phyloP scores from a whole-genome alignment of 2,329 filamentous ascomycete species.

The Sarocladium kiliense region DNA sequence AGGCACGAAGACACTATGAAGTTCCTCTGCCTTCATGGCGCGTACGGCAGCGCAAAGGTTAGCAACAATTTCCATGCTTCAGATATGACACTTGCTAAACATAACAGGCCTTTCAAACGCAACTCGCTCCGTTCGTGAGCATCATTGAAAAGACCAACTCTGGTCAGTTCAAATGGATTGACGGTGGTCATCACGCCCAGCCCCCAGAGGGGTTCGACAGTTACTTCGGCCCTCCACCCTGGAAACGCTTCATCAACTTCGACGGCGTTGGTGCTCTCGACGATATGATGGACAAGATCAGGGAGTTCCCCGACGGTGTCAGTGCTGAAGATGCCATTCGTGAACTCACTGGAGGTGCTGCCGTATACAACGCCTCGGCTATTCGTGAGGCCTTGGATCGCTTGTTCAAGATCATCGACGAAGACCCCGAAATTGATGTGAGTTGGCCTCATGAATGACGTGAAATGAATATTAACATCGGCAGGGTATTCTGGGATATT shows the following conservation, averaged over 20 bases:
- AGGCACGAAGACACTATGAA: constrained; percentile 41
- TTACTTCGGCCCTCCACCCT: constrained; percentile 49
- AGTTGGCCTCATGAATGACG: too few species aligned
- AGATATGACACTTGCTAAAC: not conserved
- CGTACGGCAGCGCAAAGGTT: constrained; percentile 52
- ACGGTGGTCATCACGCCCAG: constrained; percentile 43
- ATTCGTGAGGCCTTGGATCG: not conserved
- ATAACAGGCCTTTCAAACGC: constrained; percentile 49
- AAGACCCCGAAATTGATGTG: constrained; percentile 27
- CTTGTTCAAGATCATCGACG: constrained; percentile 36
- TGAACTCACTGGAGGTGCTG: constrained; percentile 31
- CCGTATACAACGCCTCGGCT: constrained; percentile 21
- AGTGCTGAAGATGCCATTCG: constrained; percentile 53
- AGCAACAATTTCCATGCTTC: constrained; percentile 19
- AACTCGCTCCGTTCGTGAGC: constrained; percentile 33
- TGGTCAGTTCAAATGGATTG: constrained; percentile 41
- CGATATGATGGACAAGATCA: constrained; percentile 38
- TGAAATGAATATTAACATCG: not conserved
- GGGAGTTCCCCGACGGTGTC: constrained; percentile 47
- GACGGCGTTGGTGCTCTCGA: not conserved
- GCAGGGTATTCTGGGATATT: constrained; percentile 53
- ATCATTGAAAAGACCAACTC: constrained; percentile 14
- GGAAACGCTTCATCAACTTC: constrained; percentile 31
- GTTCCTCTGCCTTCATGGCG: constrained; percentile 52
- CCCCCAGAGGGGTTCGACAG: constrained; percentile 50